These are phyloP conservation scores for Penicillium simplicissimum DNA, from an alignment of 495 filamentous ascomycete genomes.

Conservation along the genomic window DNA sequence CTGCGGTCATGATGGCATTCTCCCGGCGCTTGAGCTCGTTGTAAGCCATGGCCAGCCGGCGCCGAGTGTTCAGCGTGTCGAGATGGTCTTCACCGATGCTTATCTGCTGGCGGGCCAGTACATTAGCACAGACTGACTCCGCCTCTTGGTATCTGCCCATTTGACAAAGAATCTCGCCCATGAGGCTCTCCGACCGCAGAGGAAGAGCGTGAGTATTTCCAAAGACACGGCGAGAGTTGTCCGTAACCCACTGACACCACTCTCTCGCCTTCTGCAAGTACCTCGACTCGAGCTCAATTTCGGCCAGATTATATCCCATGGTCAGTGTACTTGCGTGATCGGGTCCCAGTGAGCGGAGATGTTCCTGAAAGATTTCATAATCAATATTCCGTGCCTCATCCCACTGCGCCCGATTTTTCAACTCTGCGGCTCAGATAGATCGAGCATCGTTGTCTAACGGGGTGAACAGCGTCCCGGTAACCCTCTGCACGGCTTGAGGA, in stretches of 20 bases:
- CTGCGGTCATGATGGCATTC: conserved; percentile 29
- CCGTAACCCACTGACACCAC: conserved; percentile 40
- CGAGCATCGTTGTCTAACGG: conserved; percentile 35
- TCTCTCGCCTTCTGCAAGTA: conserved; percentile 33
- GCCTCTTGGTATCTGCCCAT: conserved; percentile 35
- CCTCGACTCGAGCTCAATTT: conserved; percentile 31
- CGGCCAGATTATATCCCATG: conserved; percentile 35
- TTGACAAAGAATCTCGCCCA: conserved; percentile 32
- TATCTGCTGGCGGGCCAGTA: conserved; percentile 42
- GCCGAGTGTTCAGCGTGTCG: conserved; percentile 37
- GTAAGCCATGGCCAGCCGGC: conserved; percentile 33
- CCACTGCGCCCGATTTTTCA: conserved; percentile 35
- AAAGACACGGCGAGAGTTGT: conserved; percentile 34
- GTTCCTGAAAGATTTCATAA: conserved; percentile 42
- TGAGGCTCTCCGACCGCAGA: conserved; percentile 38
- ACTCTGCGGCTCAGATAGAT: conserved; percentile 30
- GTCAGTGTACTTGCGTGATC: conserved; percentile 39
- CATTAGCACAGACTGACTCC: conserved; percentile 39
- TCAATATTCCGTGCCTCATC: conserved; percentile 36
- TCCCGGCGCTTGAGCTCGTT: conserved; percentile 24
- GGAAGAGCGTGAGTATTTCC: conserved; percentile 34
- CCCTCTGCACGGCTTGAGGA: conserved; percentile 10
- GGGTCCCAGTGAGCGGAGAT: conserved; percentile 33
- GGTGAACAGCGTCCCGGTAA: conserved; percentile 26
- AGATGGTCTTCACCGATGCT: conserved; percentile 39